Base-by-base conservation (phyloP, 352 stramenopile species). In the Pythium plurisporium region DNA sequence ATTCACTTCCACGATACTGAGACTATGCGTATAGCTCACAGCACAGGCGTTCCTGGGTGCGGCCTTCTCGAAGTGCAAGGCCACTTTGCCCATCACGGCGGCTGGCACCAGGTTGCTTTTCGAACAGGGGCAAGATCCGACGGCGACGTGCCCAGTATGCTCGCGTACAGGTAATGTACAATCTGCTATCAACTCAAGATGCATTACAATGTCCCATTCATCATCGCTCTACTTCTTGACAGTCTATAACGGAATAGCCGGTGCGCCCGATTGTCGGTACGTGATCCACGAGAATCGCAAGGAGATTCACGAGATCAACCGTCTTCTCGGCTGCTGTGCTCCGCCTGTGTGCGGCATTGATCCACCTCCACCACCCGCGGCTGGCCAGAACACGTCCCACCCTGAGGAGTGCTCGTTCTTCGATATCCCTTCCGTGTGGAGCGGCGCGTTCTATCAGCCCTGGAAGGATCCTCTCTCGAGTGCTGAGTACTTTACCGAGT, bases 401-500 rank as follows among this genome's bases (percentile, higher is more conserved):
- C 55, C 19, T 14, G 41, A n/a, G n/a, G n/a, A 42, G 20, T 91
- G 81, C 46, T 71, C 76, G 33, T 69, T 91, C 20, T 89, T 89
- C 61, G 68, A 65, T 9, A 77, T 91, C 15, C 70, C 73, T 8
- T 70, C 82, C 5, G 44, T 67, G 10, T 91, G 82, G 82, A 87
- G 79, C 43, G 82, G 82, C 47, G 76, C 73, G 6, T 91, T 89
- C 60, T 91, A 89, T 48, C 54, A 75, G 47, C 82, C 82, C 11
- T 91, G 82, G 82, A 74, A 75, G n/a, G 82, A 91, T 50, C 71
- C 79, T 8, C 64, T 91, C 17, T 89, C 82, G 17, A 73, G 73
- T 11, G 53, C 79, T 25, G 72, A 86, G 51, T 91, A 89, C 56
- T 86, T 91, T 47, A 84, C 82, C 15, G 82, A 91, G 57, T 89